Evolutionary conservation across 768 basidiomycete genomes (phyloP).

Genomic region (Paxillus ammoniavirescens): DNA sequence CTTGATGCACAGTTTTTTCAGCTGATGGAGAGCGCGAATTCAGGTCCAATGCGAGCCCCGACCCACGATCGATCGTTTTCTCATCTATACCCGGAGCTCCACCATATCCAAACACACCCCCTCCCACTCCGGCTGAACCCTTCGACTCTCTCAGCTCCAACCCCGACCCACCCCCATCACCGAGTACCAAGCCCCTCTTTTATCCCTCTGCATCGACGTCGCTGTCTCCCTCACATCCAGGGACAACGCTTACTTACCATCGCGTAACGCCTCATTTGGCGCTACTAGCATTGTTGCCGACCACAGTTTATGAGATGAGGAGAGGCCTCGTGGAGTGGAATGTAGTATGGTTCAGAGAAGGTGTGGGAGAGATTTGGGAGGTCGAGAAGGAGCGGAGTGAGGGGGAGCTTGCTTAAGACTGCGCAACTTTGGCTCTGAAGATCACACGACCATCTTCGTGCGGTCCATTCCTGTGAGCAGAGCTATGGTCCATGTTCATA

Average conservation of each 20-base stretch:
- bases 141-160: constrained; percentile 1
- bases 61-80: constrained; percentile 4
- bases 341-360: constrained; percentile 81
- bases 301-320: constrained; percentile 67
- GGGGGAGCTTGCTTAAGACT: constrained; percentile 14
- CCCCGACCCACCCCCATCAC: not conserved
- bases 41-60: constrained; percentile 21
- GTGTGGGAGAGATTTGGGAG: constrained; percentile 78
- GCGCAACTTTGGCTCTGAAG: not conserved
- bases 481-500: not conserved
- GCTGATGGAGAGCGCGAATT: constrained; percentile 6
- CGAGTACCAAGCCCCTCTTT: constrained; percentile 46
- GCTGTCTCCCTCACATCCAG: constrained; percentile 53
- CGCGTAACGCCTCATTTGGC: constrained; percentile 71
- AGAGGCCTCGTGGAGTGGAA: constrained; percentile 84
- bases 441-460: not conserved
- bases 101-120: not conserved
- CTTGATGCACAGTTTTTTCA: not conserved
- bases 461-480: not conserved
- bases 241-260: constrained; percentile 83
- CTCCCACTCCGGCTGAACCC: constrained; percentile 1
- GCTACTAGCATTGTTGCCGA: constrained; percentile 70
- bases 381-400: constrained; percentile 58
- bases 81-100: constrained; percentile 3
- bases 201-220: constrained; percentile 70